Conservation (phyloP, 2,329 filamentous ascomycete species). For the Cladosporium halotolerans region DNA sequence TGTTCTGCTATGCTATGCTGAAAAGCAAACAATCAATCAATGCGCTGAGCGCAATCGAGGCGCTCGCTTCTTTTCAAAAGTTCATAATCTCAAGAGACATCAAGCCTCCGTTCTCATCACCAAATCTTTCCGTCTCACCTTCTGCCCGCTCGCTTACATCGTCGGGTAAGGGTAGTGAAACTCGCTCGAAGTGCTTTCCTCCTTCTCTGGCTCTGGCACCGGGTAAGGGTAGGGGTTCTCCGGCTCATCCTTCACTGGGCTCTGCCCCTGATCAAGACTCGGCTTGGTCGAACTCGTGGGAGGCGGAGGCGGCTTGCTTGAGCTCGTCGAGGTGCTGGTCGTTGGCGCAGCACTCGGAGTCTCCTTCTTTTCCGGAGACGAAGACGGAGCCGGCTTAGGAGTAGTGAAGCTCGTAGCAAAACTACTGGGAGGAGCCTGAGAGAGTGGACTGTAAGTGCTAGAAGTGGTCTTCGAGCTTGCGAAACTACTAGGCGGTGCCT, state of each 20-base stretch:
- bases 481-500: not conserved
- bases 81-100: not conserved
- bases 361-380: not conserved
- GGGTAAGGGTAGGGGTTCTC: conserved; percentile 9
- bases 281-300: too few relatives aligned
- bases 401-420: not conserved
- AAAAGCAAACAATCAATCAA: not conserved
- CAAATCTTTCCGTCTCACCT: not conserved
- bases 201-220: not conserved
- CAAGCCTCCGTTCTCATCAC: not conserved
- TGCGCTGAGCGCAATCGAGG: not conserved
- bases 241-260: not conserved
- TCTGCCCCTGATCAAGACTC: too few relatives aligned
- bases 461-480: not conserved
- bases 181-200: not conserved
- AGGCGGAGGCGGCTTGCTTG: not conserved
- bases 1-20: not conserved
- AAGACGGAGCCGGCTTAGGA: not conserved
- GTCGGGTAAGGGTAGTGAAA: conserved; percentile 1
- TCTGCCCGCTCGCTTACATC: not conserved
- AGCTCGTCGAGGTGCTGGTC: not conserved
- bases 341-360: not conserved
- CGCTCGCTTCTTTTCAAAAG: not conserved
- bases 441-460: conserved; percentile 1
- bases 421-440: not conserved